Evolutionary conservation across 2,329 filamentous ascomycete species (phyloP), one percentile per base, ranked within the genome.

Genomic region (Cladosporium sp.): DNA sequence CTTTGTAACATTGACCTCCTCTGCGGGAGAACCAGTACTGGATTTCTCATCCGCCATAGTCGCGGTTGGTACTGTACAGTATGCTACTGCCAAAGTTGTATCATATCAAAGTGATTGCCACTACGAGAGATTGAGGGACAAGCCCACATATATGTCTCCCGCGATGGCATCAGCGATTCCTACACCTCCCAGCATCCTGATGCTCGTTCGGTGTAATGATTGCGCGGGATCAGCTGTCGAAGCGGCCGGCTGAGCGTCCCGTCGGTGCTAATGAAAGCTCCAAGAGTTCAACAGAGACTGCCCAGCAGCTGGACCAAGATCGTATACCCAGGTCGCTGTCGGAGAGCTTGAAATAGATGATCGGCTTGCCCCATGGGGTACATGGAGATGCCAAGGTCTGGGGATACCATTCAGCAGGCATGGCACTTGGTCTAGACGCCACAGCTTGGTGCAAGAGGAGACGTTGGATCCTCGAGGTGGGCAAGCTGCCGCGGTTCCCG

Each of bases 371-470:
- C 51, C 51, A 52, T 39, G 51, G 51, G 51, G 51, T 47, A 39
- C 17, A 25, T 25, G 39, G 17, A 25, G 37, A 11, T 22, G 51
- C 51, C 51, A 52, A 42, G 51, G 51, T 52, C 51, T 52, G 51
- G 51, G 37, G 37, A 25, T 22, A 34, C 17, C 12, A n/a, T 6
- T 3, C 3, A 38, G 20, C 17, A 30, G 34, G 15, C 50, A 34
- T 36, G 50, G 50, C 50, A 17, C 34, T 39, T 50, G 47, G 36
- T n/a, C 14, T 20, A 28, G 15, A 30, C 25, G 37, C 22, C 51
- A 52, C 25, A 12, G 42, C 22, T 30, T 52, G 20, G 37, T 38
- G 36, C 8, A 30, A 42, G 30, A 9, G 30, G 30, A 34, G 30
- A 12, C 30, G 30, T 3, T 34, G 30, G 9, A 34, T 9, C 30